Evolutionary conservation across 108 stramenopile genomes (phyloP), one percentile per base, ranked within the genome.

Genomic region (Pseudonitzschia pungens): DNA sequence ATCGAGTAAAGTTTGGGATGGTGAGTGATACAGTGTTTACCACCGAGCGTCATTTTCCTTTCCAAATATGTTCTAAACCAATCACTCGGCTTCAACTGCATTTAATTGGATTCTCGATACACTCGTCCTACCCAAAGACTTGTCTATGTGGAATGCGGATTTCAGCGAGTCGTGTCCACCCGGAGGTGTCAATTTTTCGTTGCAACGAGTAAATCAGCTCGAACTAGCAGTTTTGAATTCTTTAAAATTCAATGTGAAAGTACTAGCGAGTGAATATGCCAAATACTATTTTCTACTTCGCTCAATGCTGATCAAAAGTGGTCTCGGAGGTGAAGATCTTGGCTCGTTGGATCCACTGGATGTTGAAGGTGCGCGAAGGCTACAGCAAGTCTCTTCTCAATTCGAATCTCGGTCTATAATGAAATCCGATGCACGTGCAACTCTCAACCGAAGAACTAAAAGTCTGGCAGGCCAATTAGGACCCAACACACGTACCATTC

Each of bases 231-330:
- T 95, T 27, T 75, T 96, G 31, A 79, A 77, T 52, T 72, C 80
- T 16, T 69, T 92, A 24, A 74, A 92, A 42, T 98, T 91, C 79
- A 84, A 93, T 75, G 96, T 97, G 48, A 93, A 87, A 77, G 97
- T 98, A 8, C 70, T 80, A 14, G 94, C 96, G 16, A 81, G 82
- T 55, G 97, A 97, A 74, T 98, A 97, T 71, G 96, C 97, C 52
- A 97, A 98, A 78, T 98, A 98, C 73, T 97, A 98, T 80, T 98
- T 97, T 70, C 86, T 97, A 72, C 83, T 98, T 48, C 85, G 95
- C 18, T 79, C 83, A 21, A 92, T 96, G 92, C 72, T 92, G 15
- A 83, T 90, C 48, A 77, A 86, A 24, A 89, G 90, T 80, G 93
- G 93, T 2, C 71, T 86, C 1, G 79, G 74, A 14, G 87, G 85